Evolutionary conservation across 1,284 basidiomycete species (phyloP), one percentile per base, ranked within the genome.

Genomic region (Tremellales sp.): DNA sequence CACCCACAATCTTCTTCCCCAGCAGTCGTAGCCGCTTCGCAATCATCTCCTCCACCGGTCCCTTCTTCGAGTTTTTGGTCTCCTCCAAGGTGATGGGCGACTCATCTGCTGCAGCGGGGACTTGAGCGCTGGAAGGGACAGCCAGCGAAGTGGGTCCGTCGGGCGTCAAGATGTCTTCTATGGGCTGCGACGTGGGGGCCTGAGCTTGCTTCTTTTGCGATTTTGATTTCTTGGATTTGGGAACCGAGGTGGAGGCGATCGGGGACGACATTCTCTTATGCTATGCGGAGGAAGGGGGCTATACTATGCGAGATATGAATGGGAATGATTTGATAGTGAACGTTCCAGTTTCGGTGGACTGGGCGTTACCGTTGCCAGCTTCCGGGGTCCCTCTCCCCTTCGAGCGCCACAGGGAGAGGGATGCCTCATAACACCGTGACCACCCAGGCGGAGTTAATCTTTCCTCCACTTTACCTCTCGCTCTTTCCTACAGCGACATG

Each of bases 1-100:
- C 22, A 79, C 84, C 60, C 66, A 87, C 89, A 53, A 89, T 85
- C 75, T 91, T 92, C 76, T 91, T 91, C 50, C 77, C 78, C 26
- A 86, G 77, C 32, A 78, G 76, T 57, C 85, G 85, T 59, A 87
- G 72, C 38, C 87, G 79, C 73, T 88, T 90, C 59, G 78, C 77
- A 47, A 91, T 72, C 54, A 90, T 77, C 39, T 91, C 87, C 43
- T 84, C 80, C 46, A 86, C 78, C 9, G 85, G 82, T 55, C 84
- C 68, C 40, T 61, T 60, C 48, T 58, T 61, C 21, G 43, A 28
- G 26, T 49, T 35, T 16, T 43, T 39, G 19, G 37, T 31, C 18
- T 42, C 34, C 8, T 26, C 37, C 13, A 10, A 12, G 14, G 37
- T 8, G 16, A 24, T 18, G 27, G 37, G 8, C 12, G 37, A 14